phyloP scores from a whole-genome alignment of 2,329 filamentous ascomycete species.

The Talaromyces sp. region DNA sequence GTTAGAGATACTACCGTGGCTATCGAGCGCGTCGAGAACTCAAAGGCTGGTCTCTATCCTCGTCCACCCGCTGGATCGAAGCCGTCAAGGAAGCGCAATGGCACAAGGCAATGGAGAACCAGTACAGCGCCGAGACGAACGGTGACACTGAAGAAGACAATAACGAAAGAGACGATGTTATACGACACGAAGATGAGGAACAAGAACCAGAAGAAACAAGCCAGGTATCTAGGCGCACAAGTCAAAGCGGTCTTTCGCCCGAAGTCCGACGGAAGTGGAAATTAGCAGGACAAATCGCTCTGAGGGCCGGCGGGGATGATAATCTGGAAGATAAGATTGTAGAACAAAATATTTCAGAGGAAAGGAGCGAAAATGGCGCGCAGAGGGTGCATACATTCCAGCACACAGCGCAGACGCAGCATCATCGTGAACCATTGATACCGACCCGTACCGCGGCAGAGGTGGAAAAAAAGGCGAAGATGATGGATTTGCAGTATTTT shows the following conservation, averaged over 20 bases:
- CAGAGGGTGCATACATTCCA: conserved; percentile 17
- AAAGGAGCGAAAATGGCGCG: conserved; percentile 23
- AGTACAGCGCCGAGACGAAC: conserved; percentile 17
- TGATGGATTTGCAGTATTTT: conserved; percentile 84
- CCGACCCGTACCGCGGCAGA: conserved; percentile 5
- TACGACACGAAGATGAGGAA: conserved; percentile 1
- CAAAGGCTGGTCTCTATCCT: conserved; percentile 16
- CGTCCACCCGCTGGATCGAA: conserved; percentile 21
- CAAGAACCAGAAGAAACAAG: neutral
- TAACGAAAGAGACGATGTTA: neutral
- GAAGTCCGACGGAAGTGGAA: conserved; percentile 69
- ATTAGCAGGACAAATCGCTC: conserved; percentile 66
- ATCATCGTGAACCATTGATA: conserved; percentile 29
- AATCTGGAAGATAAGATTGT: conserved; percentile 43
- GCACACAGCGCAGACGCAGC: conserved; percentile 19
- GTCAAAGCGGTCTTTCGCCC: conserved; percentile 28
- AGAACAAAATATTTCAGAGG: conserved; percentile 36
- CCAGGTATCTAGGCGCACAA: conserved; percentile 2
- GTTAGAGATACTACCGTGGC: conserved; percentile 19
- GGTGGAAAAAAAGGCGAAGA: conserved; percentile 59
- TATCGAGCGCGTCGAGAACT: conserved; percentile 18
- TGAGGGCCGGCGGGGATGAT: conserved; percentile 68
- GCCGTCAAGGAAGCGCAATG: conserved; percentile 57
- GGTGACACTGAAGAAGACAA: neutral
- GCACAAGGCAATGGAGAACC: conserved; percentile 49